Evolutionary conservation across 805 yeast species (phyloP).

Genomic region (Wickerhamomyces subpelliculosus): DNA sequence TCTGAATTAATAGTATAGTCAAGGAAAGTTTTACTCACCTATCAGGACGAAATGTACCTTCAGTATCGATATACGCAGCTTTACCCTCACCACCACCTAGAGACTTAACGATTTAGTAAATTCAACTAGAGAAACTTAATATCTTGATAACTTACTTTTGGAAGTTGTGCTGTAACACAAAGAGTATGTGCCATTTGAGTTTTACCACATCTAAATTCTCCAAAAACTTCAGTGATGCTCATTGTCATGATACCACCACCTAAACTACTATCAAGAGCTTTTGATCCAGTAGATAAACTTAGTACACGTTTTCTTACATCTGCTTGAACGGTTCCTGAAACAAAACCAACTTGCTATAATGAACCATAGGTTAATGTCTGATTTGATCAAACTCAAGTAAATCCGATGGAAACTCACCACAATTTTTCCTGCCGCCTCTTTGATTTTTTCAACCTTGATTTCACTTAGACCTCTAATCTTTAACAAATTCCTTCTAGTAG

Average conservation of each 20-base stretch:
- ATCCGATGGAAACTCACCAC: constrained; percentile 19
- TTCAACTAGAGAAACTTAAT: background rate
- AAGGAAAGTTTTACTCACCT: constrained; percentile 26
- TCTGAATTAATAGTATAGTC: too few relatives aligned
- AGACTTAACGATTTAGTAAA: constrained; percentile 20
- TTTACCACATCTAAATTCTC: constrained; percentile 76
- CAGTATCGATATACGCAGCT: constrained; percentile 74
- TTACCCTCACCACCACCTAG: constrained; percentile 81
- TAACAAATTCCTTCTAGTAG: constrained; percentile 57
- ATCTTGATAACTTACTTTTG: constrained; percentile 29
- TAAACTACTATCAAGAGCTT: constrained; percentile 56
- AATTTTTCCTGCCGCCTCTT: constrained; percentile 64
- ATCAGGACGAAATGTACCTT: constrained; percentile 77
- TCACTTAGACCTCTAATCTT: constrained; percentile 69
- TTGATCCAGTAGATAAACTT: constrained; percentile 64
- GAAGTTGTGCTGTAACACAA: constrained; percentile 70
- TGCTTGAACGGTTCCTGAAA: constrained; percentile 66
- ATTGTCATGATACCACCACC: constrained; percentile 78
- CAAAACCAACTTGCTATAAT: constrained; percentile 53
- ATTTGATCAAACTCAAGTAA: too few relatives aligned
- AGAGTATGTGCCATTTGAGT: constrained; percentile 78
- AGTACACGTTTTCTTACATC: constrained; percentile 57
- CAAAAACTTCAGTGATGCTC: constrained; percentile 73
- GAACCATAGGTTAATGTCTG: too few relatives aligned
- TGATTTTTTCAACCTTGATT: constrained; percentile 70